Evolutionary conservation across 441 rosid species (phyloP).

Genomic region (Jatropha podagrica): DNA sequence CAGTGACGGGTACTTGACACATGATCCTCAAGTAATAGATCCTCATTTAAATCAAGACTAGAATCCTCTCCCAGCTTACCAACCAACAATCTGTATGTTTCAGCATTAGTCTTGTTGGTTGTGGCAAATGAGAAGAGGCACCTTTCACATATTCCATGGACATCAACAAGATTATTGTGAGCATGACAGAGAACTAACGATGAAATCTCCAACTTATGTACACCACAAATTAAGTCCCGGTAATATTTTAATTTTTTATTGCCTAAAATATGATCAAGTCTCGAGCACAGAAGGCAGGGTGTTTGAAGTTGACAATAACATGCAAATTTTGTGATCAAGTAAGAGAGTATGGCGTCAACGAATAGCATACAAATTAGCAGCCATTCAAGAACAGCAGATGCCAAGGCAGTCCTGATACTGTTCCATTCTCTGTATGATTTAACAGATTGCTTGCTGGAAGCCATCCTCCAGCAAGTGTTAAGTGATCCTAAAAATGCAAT

Average conservation of each 20-base stretch:
- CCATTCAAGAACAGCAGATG: constrained; percentile 79
- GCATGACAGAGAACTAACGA: constrained; percentile 75
- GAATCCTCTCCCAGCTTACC: constrained; percentile 65
- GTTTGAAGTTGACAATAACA: constrained; percentile 50
- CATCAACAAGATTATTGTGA: constrained; percentile 74
- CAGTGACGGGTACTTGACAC: constrained; percentile 35
- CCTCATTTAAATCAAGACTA: constrained; percentile 37
- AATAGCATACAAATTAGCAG: constrained; percentile 68
- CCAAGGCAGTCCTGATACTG: constrained; percentile 50
- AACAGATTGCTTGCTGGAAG: constrained; percentile 39
- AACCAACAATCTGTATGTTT: constrained; percentile 76
- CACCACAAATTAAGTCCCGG: constrained; percentile 73
- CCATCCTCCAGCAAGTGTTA: constrained; percentile 42
- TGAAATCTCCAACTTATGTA: constrained; percentile 82
- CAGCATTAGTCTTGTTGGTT: constrained; percentile 67
- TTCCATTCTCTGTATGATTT: constrained; percentile 34
- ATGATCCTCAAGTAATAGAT: constrained; percentile 26
- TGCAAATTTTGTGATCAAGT: constrained; percentile 63
- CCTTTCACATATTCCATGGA: constrained; percentile 69
- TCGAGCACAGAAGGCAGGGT: constrained; percentile 84
- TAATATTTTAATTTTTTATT: constrained; percentile 41
- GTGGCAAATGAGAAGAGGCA: constrained; percentile 83
- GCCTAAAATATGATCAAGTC: constrained; percentile 81
- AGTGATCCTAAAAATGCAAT: constrained; percentile 23
- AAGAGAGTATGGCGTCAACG: constrained; percentile 55